These are phyloP conservation scores for Aspergillus heteromorphus DNA, from an alignment of 495 filamentous ascomycete genomes.

Conservation along the genomic window DNA sequence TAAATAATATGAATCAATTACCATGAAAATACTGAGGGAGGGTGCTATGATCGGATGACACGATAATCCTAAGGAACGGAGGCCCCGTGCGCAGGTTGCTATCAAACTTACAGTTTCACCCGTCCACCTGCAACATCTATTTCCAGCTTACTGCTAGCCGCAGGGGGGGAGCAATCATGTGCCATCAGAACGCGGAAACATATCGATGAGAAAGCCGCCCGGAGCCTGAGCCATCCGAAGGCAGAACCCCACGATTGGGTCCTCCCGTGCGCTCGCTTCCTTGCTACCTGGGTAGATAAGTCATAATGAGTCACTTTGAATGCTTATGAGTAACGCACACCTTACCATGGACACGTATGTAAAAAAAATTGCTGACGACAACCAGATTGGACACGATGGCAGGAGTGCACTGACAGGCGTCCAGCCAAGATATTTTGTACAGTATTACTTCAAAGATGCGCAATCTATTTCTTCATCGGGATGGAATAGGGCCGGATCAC, in stretches of 20 bases:
- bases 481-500: too few species aligned
- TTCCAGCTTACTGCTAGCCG: too few species aligned
- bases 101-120: neutral
- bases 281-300: neutral
- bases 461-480: too few species aligned
- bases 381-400: too few species aligned
- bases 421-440: too few species aligned
- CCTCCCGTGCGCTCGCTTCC: neutral
- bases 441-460: too few species aligned
- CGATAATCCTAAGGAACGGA: neutral
- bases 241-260: neutral
- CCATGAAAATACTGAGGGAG: neutral
- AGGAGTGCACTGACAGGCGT: too few species aligned
- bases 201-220: neutral
- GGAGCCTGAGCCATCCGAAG: neutral
- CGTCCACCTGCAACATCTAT: too few species aligned
- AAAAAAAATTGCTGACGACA: too few species aligned
- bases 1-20: neutral
- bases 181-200: neutral
- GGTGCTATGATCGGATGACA: too few species aligned
- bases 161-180: neutral
- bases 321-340: neutral
- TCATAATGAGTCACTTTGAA: neutral
- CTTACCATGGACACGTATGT: neutral
- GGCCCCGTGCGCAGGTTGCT: neutral